Evolutionary conservation across 257 asterid genomes (phyloP), one percentile per base, ranked within the genome.

Genomic region (Solanum boliviense): DNA sequence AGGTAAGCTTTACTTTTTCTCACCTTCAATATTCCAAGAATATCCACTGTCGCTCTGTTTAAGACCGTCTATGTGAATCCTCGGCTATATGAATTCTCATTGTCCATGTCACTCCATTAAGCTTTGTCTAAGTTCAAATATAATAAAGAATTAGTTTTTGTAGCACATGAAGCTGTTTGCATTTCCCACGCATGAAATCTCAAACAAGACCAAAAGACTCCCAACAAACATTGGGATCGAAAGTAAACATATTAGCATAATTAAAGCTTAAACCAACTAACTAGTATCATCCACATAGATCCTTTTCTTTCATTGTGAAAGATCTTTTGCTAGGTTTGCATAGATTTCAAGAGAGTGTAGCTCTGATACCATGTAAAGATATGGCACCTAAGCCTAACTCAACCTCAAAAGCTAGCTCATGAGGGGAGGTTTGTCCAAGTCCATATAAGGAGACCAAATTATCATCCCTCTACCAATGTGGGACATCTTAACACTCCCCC

Each of bases 1-100:
- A 90, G 92, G 93, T 92, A 88, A 9, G 29, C 29, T 31, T 13
- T 35, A 16, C 5, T 29, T 10, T 84, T 84, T 38, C 38, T 70
- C 25, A 13, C 25, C 58, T 16, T 9, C 16, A 25, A 18, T 65
- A 10, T 60, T 67, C 60, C 41, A 72, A 72, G 79, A 34, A 32
- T 72, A n/a, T 38, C 38, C 79, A 48, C 21, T 48, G 60, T 48
- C 60, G 0, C 44, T 32, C 79, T 38, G 9, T 18, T 72, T 72
- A 32, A 72, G 79, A 36, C 79, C 44, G 2, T 72, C 21, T 32
- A 32, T 32, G 41, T 72, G 79, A 32, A 16, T 72, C 27, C 44
- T 72, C 25, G 20, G 10, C 12, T 35, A 34, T 74, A 35, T 35
- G 52, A 34, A 21, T 74, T 36, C 27, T 74, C 31, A 74, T 10